phyloP scores from a whole-genome alignment of 352 stramenopile genomes.

The Phytophthora ramorum region DNA sequence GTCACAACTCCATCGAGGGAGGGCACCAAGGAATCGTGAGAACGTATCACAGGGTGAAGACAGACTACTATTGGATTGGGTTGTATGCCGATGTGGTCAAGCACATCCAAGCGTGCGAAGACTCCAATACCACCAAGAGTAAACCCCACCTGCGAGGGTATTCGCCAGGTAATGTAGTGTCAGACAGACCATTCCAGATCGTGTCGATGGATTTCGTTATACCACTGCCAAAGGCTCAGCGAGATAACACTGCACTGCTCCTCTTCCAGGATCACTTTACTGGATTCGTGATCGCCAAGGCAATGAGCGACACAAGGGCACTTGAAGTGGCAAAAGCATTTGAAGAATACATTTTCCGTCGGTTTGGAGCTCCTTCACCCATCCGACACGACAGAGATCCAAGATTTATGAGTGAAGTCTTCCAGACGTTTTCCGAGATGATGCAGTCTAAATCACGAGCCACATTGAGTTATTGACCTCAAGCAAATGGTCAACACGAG shows the following conservation, averaged over 20 bases:
- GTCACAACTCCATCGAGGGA: slow-evolving; percentile 8
- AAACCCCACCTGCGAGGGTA: background rate
- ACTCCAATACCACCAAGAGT: background rate
- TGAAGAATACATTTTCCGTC: background rate
- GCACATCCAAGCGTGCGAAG: background rate
- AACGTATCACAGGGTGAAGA: slow-evolving; percentile 5
- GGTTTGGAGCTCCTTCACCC: background rate
- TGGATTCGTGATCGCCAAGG: background rate
- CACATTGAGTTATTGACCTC: background rate
- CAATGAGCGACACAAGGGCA: background rate
- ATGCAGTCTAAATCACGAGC: background rate
- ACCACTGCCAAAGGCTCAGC: background rate
- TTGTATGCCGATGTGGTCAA: slow-evolving; percentile 13
- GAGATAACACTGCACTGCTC: background rate
- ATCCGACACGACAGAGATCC: background rate
- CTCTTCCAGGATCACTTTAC: background rate
- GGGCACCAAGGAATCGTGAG: background rate
- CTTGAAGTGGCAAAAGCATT: background rate
- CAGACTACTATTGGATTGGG: slow-evolving; percentile 10
- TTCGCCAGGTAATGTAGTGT: slow-evolving; percentile 3
- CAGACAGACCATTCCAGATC: background rate
- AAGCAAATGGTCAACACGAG: background rate
- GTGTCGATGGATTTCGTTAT: background rate
- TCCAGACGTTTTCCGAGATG: too few species aligned
- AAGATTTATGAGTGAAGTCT: too few species aligned